These are phyloP conservation scores for Prunus padus DNA, from an alignment of 306 rosid species.

Conservation along the genomic window DNA sequence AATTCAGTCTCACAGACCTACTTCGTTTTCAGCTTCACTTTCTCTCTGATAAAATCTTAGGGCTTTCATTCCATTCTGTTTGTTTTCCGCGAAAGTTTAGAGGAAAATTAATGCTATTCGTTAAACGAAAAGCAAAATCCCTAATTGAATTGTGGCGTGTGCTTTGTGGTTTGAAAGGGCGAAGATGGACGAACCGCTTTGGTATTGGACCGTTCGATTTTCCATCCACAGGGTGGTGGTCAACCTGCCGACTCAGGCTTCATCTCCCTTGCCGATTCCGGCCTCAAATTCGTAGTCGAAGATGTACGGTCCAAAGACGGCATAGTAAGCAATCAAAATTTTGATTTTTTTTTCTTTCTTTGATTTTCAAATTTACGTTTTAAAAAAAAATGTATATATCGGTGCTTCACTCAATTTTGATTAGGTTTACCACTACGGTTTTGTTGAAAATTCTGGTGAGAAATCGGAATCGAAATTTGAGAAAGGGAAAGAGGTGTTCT, in stretches of 20 bases:
- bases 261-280: conserved; percentile 31
- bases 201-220: conserved; percentile 65
- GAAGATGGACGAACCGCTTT: conserved; percentile 60
- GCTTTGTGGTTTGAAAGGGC: conserved; percentile 29
- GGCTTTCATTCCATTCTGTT: conserved; percentile 3
- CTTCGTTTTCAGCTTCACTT: too few relatives aligned
- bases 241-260: conserved; percentile 70
- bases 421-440: conserved; percentile 69
- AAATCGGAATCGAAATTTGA: conserved; percentile 32
- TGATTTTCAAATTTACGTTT: neutral
- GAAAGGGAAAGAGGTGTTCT: conserved; percentile 46
- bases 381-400: neutral
- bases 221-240: conserved; percentile 92
- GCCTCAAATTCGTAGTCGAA: conserved; percentile 47
- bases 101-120: neutral
- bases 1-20: neutral
- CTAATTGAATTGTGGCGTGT: neutral
- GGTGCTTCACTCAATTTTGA: neutral
- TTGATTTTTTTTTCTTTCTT: neutral
- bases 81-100: conserved; percentile 18
- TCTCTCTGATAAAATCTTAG: neutral
- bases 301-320: conserved; percentile 73
- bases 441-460: conserved; percentile 40
- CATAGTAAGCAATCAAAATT: conserved; percentile 36
- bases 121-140: neutral